Conservation (phyloP, 164 flowering plant species). For the Magnolia changhungtana region DNA sequence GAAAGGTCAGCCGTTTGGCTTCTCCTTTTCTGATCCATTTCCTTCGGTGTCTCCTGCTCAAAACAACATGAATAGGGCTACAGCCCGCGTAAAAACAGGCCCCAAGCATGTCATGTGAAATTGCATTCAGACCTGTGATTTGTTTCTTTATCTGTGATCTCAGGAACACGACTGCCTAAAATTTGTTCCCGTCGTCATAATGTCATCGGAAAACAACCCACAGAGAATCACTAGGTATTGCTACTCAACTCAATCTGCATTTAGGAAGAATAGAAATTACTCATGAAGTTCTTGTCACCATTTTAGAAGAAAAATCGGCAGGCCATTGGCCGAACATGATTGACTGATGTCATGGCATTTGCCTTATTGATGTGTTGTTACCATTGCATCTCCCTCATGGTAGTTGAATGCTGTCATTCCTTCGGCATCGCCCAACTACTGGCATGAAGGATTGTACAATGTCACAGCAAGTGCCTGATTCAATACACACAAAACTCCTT, state of each 20-base stretch:
- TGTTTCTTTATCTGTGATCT: constrained; percentile 1
- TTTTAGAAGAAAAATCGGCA: not conserved
- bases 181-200: constrained; percentile 28
- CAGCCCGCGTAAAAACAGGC: not conserved
- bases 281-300: not conserved
- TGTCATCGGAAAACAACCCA: constrained; percentile 28
- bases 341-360: not conserved
- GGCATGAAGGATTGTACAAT: too few species aligned
- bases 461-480: too few species aligned
- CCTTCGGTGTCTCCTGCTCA: not conserved
- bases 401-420: too few species aligned
- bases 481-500: not conserved
- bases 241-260: not conserved
- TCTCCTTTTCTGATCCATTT: not conserved
- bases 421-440: too few species aligned
- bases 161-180: constrained; percentile 26
- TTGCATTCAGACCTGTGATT: not conserved
- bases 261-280: not conserved
- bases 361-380: not conserved
- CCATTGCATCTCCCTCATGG: not conserved
- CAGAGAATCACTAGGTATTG: constrained; percentile 28
- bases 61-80: not conserved
- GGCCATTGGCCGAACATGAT: not conserved
- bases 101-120: not conserved
- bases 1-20: not conserved